phyloP scores from a whole-genome alignment of 2,329 filamentous ascomycete species.

The Metarhizium brunneum region DNA sequence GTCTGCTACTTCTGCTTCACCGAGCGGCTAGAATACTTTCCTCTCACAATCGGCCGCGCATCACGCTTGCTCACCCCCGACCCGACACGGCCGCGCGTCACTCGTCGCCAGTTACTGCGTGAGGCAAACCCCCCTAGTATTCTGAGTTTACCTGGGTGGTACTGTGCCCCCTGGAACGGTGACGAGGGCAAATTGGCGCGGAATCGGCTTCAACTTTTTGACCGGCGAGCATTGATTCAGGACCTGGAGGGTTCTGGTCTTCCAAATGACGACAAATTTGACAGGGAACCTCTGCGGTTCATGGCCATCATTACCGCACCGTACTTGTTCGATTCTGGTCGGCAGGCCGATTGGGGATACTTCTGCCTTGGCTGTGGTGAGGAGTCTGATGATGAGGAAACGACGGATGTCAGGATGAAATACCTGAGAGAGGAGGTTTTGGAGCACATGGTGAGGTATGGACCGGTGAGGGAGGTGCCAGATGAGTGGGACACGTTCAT shows the following conservation, averaged over 20 bases:
- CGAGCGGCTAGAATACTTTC: background rate
- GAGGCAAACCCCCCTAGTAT: too few species aligned
- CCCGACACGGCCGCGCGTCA: too few species aligned
- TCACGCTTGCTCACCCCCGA: too few species aligned
- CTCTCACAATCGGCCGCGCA: background rate
- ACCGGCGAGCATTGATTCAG: constrained; percentile 9
- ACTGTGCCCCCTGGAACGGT: too few species aligned
- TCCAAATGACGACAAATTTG: background rate
- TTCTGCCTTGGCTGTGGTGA: constrained; percentile 6
- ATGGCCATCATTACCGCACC: constrained; percentile 11
- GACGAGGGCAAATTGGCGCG: constrained; percentile 9
- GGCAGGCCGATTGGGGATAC: constrained; percentile 7
- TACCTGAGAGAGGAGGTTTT: too few species aligned
- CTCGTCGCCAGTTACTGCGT: too few species aligned
- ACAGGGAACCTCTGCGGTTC: constrained; percentile 6
- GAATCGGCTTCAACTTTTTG: constrained; percentile 5
- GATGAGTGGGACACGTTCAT: too few species aligned
- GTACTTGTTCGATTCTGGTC: constrained; percentile 4
- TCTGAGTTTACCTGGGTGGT: too few species aligned
- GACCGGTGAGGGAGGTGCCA: too few species aligned
- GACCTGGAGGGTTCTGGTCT: constrained; percentile 17
- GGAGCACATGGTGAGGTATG: too few species aligned
- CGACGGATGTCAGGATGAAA: too few species aligned
- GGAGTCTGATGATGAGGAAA: background rate
- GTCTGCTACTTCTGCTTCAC: constrained; percentile 1